Conservation (phyloP, 768 basidiomycete genomes). For the Pleurotus cornucopiae region DNA sequence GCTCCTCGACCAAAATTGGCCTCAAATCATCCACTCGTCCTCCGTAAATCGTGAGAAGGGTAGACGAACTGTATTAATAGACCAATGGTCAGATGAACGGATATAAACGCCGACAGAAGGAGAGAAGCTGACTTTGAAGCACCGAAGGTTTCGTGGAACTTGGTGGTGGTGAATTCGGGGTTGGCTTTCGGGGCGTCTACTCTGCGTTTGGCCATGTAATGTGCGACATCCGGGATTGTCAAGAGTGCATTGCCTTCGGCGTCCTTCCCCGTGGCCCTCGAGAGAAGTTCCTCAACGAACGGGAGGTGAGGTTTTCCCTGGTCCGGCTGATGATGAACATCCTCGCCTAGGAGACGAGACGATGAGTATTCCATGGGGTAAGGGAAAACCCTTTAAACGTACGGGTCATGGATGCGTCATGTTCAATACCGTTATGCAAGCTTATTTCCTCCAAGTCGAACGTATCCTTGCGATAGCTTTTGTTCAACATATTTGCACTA, state of each 20-base stretch:
- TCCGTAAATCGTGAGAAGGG: slow-evolving; percentile 63
- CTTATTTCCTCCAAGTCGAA: slow-evolving; percentile 67
- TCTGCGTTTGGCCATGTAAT: slow-evolving; percentile 55
- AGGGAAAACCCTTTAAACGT: slow-evolving; percentile 28
- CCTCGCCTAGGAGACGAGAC: slow-evolving; percentile 44
- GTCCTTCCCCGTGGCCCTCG: slow-evolving; percentile 55
- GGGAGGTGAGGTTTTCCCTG: slow-evolving; percentile 49
- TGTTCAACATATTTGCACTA: slow-evolving; percentile 54
- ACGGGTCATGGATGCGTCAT: slow-evolving; percentile 63
- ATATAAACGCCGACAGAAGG: neutral
- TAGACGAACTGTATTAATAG: slow-evolving; percentile 43
- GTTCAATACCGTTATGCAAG: slow-evolving; percentile 74
- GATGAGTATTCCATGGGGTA: slow-evolving; percentile 11
- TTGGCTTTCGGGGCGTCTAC: slow-evolving; percentile 50
- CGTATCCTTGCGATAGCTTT: slow-evolving; percentile 51
- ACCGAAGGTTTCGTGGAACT: slow-evolving; percentile 58
- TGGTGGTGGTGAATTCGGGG: slow-evolving; percentile 46
- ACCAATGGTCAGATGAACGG: neutral
- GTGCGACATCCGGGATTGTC: slow-evolving; percentile 56
- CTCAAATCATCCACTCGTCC: slow-evolving; percentile 54
- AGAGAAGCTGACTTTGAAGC: slow-evolving; percentile 52
- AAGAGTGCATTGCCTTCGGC: slow-evolving; percentile 40
- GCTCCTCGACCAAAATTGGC: slow-evolving; percentile 60
- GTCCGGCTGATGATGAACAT: slow-evolving; percentile 38
- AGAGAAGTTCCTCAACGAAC: slow-evolving; percentile 53